These are phyloP conservation scores for Bromus sterilis DNA, from an alignment of 176 grass and related monocot genomes.

Conservation along the genomic window DNA sequence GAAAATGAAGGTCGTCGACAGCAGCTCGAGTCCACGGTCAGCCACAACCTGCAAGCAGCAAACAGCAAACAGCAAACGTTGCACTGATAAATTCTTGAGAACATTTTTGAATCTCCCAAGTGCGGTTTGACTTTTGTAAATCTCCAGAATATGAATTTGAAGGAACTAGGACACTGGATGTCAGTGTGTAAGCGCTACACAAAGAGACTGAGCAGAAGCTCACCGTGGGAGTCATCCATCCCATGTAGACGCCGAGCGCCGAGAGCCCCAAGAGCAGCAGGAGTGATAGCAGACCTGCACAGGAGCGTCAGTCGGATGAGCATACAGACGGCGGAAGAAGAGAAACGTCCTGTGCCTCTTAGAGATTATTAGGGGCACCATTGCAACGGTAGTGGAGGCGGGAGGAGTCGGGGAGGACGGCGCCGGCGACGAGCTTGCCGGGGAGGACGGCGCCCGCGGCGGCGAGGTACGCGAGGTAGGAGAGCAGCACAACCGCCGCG, in stretches of 20 bases:
- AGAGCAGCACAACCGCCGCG: conserved; percentile 53
- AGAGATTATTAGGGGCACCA: conserved; percentile 12
- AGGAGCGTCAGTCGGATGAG: background rate
- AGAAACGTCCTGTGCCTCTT: background rate
- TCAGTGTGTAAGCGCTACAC: background rate
- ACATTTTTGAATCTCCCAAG: background rate
- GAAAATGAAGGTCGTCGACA: conserved; percentile 72
- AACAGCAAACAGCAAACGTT: background rate
- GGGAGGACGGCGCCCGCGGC: conserved; percentile 63
- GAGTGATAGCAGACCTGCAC: conserved; percentile 63
- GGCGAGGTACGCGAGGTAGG: conserved; percentile 70
- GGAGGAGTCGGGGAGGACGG: conserved; percentile 66
- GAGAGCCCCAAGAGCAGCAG: conserved; percentile 43
- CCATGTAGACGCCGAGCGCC: conserved; percentile 36
- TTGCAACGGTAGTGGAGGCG: conserved; percentile 95
- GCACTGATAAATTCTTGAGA: background rate
- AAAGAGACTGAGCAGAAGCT: background rate
- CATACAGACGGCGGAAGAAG: background rate
- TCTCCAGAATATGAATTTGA: background rate
- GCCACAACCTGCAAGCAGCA: conserved; percentile 64
- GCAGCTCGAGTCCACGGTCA: conserved; percentile 72
- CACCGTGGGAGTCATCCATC: conserved; percentile 72
- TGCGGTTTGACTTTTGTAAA: background rate
- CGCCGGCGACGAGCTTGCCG: conserved; percentile 71
- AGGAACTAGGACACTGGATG: background rate